phyloP scores from a whole-genome alignment of 2,329 filamentous ascomycete species.

The Tolypocladium inflatum region DNA sequence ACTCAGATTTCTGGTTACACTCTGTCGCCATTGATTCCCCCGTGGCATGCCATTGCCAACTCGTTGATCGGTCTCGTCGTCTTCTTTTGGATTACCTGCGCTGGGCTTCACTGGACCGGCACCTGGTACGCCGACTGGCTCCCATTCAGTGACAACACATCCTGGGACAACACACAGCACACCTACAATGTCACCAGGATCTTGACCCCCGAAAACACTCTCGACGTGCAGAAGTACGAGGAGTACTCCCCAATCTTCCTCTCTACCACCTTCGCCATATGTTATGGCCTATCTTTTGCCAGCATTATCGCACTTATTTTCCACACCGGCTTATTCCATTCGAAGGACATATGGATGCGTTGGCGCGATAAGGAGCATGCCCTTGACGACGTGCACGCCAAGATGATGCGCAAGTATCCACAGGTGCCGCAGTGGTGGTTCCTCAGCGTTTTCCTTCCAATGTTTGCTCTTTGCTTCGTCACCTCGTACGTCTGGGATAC shows the following conservation, averaged over 20 bases:
- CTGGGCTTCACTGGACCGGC: constrained; percentile 36
- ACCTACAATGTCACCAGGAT: constrained; percentile 42
- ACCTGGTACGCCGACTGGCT: constrained; percentile 40
- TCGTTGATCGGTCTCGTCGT: constrained; percentile 33
- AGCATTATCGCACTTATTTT: constrained; percentile 35
- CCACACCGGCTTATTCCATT: constrained; percentile 26
- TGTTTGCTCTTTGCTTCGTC: constrained; percentile 22
- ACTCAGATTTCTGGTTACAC: constrained; percentile 30
- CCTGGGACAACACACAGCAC: constrained; percentile 45
- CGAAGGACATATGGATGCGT: constrained; percentile 33
- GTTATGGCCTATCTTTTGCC: constrained; percentile 31
- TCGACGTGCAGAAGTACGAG: constrained; percentile 40
- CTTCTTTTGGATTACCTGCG: constrained; percentile 32
- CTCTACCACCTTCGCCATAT: constrained; percentile 33
- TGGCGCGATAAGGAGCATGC: constrained; percentile 34
- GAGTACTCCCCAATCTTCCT: constrained; percentile 45
- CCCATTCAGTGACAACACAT: constrained; percentile 42
- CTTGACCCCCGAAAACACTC: constrained; percentile 33
- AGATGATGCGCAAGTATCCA: constrained; percentile 21
- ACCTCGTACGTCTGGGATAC: constrained; percentile 14
- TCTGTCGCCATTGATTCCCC: constrained; percentile 28
- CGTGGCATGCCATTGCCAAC: constrained; percentile 34
- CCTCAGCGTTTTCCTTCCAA: constrained; percentile 17
- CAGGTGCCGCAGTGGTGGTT: constrained; percentile 33
- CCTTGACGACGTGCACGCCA: constrained; percentile 25